Evolutionary conservation across 192 early-diverging fungal genomes (phyloP).

Genomic region (Backusella tuberculispora): DNA sequence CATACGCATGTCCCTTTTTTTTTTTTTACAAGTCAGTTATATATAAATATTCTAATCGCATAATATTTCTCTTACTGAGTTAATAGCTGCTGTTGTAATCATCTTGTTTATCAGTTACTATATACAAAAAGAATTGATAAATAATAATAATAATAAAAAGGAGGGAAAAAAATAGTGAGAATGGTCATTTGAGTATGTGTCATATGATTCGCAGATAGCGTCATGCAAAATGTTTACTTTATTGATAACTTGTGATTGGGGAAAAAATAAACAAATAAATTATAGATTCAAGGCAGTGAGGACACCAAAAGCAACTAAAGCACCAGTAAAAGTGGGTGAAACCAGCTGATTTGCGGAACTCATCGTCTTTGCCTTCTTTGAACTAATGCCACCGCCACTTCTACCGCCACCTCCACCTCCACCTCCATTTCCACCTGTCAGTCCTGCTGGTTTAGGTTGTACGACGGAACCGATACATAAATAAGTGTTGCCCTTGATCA

Average conservation of each 20-base stretch:
- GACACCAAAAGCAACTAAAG: background rate
- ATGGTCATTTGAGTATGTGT: background rate
- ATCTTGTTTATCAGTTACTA: slow-evolving; percentile 7
- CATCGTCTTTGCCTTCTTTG: background rate
- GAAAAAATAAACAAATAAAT: background rate
- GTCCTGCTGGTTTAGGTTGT: slow-evolving; percentile 24
- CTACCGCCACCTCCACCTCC: background rate
- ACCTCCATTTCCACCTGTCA: slow-evolving; percentile 6
- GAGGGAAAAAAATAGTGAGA: background rate
- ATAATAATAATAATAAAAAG: background rate
- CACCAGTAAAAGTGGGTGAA: background rate
- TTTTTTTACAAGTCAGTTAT: slow-evolving; percentile 27
- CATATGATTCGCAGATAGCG: background rate
- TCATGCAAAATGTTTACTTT: background rate
- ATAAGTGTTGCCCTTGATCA: slow-evolving; percentile 39
- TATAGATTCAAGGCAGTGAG: background rate
- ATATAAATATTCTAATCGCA: background rate
- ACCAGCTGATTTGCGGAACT: slow-evolving; percentile 2
- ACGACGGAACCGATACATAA: slow-evolving; percentile 26
- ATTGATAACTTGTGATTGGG: background rate
- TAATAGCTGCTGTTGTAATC: slow-evolving; percentile 3
- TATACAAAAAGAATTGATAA: background rate
- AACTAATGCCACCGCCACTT: background rate
- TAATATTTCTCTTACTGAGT: background rate
- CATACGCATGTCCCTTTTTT: slow-evolving; percentile 66